Evolutionary conservation across 1,284 basidiomycete genomes (phyloP).

Genomic region (Volvariella surrecta): DNA sequence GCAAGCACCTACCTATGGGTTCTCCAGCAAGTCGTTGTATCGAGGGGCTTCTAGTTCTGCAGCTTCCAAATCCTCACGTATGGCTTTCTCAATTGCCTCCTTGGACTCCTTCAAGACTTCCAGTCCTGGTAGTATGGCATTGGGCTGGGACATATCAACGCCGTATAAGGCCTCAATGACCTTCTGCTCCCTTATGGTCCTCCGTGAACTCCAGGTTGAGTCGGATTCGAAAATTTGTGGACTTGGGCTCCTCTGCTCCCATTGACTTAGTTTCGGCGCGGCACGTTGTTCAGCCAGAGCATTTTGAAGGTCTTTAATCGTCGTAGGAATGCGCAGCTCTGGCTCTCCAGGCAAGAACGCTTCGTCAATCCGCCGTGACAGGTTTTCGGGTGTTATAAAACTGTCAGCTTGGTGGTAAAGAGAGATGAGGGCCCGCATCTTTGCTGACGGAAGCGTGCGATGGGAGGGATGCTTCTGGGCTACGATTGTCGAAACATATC

Average conservation of each 20-base stretch:
- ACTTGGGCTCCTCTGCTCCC: constrained; percentile 5
- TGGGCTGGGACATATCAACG: constrained; percentile 24
- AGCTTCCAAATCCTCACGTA: constrained; percentile 17
- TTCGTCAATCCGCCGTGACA: constrained; percentile 52
- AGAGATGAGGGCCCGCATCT: constrained; percentile 61
- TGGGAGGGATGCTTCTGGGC: constrained; percentile 10
- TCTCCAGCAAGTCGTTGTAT: neutral
- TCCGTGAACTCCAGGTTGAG: constrained; percentile 24
- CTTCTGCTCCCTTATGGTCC: constrained; percentile 30
- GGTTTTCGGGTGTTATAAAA: constrained; percentile 63
- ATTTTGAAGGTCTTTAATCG: constrained; percentile 16
- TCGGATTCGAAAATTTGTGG: constrained; percentile 10
- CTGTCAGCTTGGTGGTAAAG: constrained; percentile 63
- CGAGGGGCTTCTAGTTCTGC: constrained; percentile 4
- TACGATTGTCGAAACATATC: neutral
- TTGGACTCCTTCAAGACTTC: constrained; percentile 45
- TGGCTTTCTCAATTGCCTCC: constrained; percentile 20
- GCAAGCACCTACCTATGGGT: neutral
- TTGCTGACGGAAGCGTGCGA: constrained; percentile 39
- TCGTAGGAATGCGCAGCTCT: neutral
- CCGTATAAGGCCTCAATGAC: constrained; percentile 57
- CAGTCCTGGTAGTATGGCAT: constrained; percentile 37
- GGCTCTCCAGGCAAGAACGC: constrained; percentile 33
- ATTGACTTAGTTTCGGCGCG: constrained; percentile 33
- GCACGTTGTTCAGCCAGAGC: constrained; percentile 18